Percentiles rank a stretch among this genome's conserved stretches.
Evolutionary conservation across 2,329 filamentous ascomycete genomes (phyloP).

Genomic region (Diaporthe eres): DNA sequence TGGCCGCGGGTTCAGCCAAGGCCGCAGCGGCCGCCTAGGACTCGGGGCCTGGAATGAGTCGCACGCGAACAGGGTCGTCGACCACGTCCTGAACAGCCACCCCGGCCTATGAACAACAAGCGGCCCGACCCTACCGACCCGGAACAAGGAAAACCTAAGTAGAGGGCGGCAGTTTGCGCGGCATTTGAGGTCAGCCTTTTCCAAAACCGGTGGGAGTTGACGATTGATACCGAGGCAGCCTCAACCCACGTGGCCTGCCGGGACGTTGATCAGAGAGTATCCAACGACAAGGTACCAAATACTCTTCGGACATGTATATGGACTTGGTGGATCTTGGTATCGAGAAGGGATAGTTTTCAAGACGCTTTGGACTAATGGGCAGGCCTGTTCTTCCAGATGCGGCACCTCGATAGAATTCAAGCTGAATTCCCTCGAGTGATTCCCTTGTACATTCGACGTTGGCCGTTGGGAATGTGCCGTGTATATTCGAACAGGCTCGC

Average conservation of each 20-base stretch:
- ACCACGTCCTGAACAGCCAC: not conserved
- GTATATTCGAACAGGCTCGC: not conserved
- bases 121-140: slow-evolving; percentile 12
- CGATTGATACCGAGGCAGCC: not conserved
- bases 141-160: not conserved
- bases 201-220: not conserved
- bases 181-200: not conserved
- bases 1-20: not conserved
- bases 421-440: not conserved
- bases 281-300: not conserved
- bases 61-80: not conserved
- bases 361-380: too few relatives aligned
- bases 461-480: too few relatives aligned
- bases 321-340: not conserved
- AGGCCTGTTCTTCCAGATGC: not conserved
- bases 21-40: not conserved
- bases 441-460: too few relatives aligned
- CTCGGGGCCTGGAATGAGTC: not conserved
- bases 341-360: not conserved
- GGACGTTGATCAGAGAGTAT: not conserved
- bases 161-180: too few relatives aligned
- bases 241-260: not conserved
- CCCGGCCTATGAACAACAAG: not conserved
- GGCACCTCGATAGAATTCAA: too few relatives aligned
- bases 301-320: not conserved